These are phyloP conservation scores for Chaetomium fimeti DNA, from an alignment of 495 filamentous ascomycete genomes.

Conservation along the genomic window DNA sequence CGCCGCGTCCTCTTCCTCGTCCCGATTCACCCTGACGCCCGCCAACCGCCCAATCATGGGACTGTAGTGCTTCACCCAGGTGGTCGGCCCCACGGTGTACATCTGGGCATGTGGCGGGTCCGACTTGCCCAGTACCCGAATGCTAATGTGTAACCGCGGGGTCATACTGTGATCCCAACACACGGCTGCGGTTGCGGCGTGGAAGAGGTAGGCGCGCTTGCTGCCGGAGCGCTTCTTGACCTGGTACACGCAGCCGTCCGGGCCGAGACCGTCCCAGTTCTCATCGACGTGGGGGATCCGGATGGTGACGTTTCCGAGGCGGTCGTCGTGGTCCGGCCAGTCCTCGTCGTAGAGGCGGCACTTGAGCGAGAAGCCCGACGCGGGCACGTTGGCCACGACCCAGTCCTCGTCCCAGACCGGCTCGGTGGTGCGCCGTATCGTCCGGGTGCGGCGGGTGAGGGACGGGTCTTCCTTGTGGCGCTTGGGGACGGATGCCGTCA, in stretches of 20 bases:
- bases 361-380: conserved; percentile 75
- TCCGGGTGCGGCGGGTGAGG: conserved; percentile 71
- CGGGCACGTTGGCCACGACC: conserved; percentile 82
- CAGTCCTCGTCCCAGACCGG: conserved; percentile 82
- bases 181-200: conserved; percentile 56
- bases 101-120: conserved; percentile 70
- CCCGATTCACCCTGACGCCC: conserved; percentile 65
- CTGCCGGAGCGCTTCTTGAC: conserved; percentile 81
- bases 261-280: conserved; percentile 64
- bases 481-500: conserved; percentile 59
- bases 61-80: conserved; percentile 81
- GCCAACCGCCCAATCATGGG: conserved; percentile 82
- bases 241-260: conserved; percentile 57
- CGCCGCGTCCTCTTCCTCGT: conserved; percentile 42
- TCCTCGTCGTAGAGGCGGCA: conserved; percentile 86
- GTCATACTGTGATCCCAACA: conserved; percentile 55
- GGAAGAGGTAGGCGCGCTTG: conserved; percentile 76
- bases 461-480: conserved; percentile 78
- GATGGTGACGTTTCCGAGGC: conserved; percentile 78
- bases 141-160: conserved; percentile 60
- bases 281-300: conserved; percentile 56
- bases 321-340: conserved; percentile 79
- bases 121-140: conserved; percentile 72
- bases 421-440: conserved; percentile 64
- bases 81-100: conserved; percentile 73